Evolutionary conservation across 148 eudicot species (phyloP), one percentile per base, ranked within the genome.

Genomic region (Oxyria digyna): DNA sequence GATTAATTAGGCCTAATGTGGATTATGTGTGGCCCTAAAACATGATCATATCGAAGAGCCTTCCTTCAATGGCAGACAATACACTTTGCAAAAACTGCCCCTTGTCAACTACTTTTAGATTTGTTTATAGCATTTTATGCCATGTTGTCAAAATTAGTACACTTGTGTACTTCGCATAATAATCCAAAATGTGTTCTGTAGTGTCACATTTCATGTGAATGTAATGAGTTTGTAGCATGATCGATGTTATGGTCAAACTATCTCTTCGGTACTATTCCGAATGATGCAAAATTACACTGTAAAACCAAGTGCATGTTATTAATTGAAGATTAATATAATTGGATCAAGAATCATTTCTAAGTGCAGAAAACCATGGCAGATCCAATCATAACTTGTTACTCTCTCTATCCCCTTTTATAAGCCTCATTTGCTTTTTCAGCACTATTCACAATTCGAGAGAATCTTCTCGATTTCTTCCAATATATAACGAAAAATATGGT

Each of bases 291-390:
- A 27, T 35, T 35, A 13, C 27, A 35, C n/a, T n/a, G n/a, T n/a
- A 55, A 55, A 55, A 57, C 37, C 35, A 57, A 57, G 37, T 57
- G 63, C 63, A 57, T 57, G 18, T 27, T 27, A 26, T 55, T 24
- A 27, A 4, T 21, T 27, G 32, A 55, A 27, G 18, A 50, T 50
- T 8, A 2, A 50, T 50, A 20, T 50, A 8, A 20, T 49, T 49
- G 20, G 12, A 14, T 26, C 33, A 57, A 27, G 18, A 27, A 11
- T 57, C 35, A 57, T 27, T 11, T 57, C 7, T 57, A 27, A 26
- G 62, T 11, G 17, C 31, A 27, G 18, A 27, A 23, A 8, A 26
- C 12, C 37, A 29, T 57, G 33, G 35, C 35, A 57, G 63, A 57
- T 57, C 35, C 63, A 27, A 57, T 57, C n/a, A n/a, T n/a, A n/a